Conservation (phyloP, 2,329 filamentous ascomycete species). For the Curvularia sp. region DNA sequence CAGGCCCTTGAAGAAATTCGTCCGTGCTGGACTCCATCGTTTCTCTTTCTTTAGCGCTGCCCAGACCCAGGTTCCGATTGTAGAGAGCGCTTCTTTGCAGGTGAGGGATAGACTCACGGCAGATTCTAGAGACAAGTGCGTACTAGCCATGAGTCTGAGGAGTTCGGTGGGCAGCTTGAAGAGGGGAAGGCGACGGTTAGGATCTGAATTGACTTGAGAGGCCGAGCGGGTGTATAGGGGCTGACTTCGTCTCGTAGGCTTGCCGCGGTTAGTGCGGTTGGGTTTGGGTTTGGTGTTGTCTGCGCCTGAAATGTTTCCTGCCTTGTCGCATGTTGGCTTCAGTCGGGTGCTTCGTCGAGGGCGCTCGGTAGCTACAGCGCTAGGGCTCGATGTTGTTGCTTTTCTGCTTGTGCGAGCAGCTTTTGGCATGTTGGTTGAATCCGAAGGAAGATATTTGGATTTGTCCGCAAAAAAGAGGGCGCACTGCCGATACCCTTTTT, state of each 20-base stretch:
- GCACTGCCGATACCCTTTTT: background rate
- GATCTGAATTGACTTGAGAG: background rate
- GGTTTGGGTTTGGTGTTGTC: background rate
- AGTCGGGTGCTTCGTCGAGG: background rate
- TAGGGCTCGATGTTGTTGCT: background rate
- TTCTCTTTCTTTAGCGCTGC: background rate
- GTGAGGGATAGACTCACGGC: background rate
- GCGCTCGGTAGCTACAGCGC: background rate
- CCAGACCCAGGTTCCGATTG: background rate
- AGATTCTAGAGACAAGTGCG: background rate
- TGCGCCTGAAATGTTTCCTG: too few species aligned
- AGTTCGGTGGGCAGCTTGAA: background rate
- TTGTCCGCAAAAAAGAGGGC: background rate
- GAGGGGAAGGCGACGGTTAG: background rate
- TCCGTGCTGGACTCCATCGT: background rate
- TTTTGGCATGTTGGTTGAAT: background rate
- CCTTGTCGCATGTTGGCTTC: background rate
- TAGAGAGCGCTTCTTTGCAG: background rate
- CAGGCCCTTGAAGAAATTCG: background rate
- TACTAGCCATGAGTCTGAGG: background rate
- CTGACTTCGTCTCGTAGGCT: background rate
- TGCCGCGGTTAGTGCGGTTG: background rate
- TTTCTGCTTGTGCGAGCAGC: background rate
- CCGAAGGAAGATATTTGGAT: background rate
- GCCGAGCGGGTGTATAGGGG: background rate